A percentile compares a stretch with the other conserved stretches of the same genome.
Conservation (phyloP, 106 monocot species). For the Dendrobium chrysotoxum region DNA sequence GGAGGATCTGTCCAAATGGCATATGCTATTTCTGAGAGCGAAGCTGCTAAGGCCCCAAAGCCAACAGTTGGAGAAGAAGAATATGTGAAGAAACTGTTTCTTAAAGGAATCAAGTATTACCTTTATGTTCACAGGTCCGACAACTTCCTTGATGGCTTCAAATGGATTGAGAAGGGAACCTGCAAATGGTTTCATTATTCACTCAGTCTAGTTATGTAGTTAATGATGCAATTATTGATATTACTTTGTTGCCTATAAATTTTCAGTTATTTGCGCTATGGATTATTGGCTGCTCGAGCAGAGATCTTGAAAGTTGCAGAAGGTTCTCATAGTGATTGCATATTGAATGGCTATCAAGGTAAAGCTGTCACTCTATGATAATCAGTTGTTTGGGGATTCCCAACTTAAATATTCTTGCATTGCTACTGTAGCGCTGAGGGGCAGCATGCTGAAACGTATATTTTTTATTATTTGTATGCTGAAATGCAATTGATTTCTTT, state of each 20-base stretch:
- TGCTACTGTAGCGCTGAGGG: neutral
- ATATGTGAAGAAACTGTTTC: conserved; percentile 51
- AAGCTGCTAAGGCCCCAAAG: conserved; percentile 46
- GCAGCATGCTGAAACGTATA: neutral
- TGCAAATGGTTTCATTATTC: neutral
- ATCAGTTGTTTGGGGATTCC: neutral
- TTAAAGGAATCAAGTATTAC: conserved; percentile 53
- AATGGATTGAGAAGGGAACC: neutral
- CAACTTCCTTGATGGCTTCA: neutral
- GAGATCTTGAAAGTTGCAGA: conserved; percentile 62
- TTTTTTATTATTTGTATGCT: neutral
- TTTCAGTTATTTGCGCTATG: conserved; percentile 82
- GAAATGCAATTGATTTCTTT: neutral
- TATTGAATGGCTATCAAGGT: conserved; percentile 65
- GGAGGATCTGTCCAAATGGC: conserved; percentile 82
- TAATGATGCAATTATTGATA: conserved; percentile 4
- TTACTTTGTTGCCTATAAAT: neutral
- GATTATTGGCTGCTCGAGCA: conserved; percentile 64
- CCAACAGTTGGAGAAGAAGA: conserved; percentile 35
- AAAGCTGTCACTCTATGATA: conserved; percentile 4
- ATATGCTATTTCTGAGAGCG: conserved; percentile 68
- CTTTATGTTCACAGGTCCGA: conserved; percentile 72
- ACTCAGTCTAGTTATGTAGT: neutral
- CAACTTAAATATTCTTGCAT: neutral
- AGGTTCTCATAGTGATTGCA: conserved; percentile 46